Percentiles rank a stretch among this genome's conserved stretches.
These are phyloP conservation scores for Taiwanofungus camphoratus DNA, from an alignment of 1,284 basidiomycete species.

Conservation along the genomic window DNA sequence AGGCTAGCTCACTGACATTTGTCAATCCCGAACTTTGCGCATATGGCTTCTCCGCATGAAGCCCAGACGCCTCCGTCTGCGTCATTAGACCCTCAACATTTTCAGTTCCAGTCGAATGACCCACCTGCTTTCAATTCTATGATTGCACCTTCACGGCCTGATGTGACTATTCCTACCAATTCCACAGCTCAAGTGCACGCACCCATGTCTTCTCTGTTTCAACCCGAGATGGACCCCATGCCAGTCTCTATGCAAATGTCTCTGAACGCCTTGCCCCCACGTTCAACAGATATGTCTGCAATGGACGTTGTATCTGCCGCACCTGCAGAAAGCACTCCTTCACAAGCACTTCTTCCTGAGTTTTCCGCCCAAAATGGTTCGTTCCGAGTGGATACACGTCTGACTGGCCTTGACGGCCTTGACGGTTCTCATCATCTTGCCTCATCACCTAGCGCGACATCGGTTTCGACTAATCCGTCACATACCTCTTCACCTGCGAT, in stretches of 20 bases:
- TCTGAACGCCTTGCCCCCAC: slow-evolving; percentile 27
- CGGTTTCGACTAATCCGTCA: slow-evolving; percentile 35
- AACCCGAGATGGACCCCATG: slow-evolving; percentile 33
- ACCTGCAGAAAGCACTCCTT: slow-evolving; percentile 21
- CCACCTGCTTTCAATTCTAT: slow-evolving; percentile 20
- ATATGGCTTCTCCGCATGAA: slow-evolving; percentile 26
- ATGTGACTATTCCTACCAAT: slow-evolving; percentile 20
- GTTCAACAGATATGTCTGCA: slow-evolving; percentile 29
- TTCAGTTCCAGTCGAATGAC: slow-evolving; percentile 21
- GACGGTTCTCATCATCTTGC: slow-evolving; percentile 25
- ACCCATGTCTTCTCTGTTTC: slow-evolving; percentile 30
- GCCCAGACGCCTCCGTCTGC: slow-evolving; percentile 18
- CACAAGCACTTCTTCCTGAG: slow-evolving; percentile 34
- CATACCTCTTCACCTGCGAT: slow-evolving; percentile 38
- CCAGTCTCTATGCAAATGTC: slow-evolving; percentile 36
- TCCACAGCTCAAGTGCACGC: slow-evolving; percentile 26
- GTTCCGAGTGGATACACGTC: slow-evolving; percentile 22
- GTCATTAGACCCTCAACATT: slow-evolving; percentile 23
- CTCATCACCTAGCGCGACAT: slow-evolving; percentile 36
- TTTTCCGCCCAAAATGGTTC: slow-evolving; percentile 28
- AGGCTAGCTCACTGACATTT: background rate
- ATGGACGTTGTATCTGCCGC: slow-evolving; percentile 33
- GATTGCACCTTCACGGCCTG: slow-evolving; percentile 24
- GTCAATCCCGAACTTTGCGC: slow-evolving; percentile 8
- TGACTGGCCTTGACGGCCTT: slow-evolving; percentile 23